Evolutionary conservation across 768 basidiomycete genomes (phyloP).

Genomic region (Kwoniella bestiolae): DNA sequence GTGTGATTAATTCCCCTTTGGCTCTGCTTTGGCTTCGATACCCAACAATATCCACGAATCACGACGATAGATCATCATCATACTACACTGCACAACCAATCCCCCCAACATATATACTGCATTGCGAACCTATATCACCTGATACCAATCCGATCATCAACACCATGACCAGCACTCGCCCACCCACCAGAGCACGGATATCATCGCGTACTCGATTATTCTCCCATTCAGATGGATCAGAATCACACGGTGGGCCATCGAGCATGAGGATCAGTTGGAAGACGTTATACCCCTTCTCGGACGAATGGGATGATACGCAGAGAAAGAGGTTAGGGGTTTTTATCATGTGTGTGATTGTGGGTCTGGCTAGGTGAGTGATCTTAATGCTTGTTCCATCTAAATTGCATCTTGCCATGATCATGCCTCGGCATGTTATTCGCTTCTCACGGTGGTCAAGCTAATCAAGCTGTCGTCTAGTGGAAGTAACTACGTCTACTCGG

Average conservation of each 20-base stretch:
- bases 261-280: background rate
- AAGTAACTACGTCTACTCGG: slow-evolving; percentile 58
- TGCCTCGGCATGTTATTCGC: too few species aligned
- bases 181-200: slow-evolving; percentile 5
- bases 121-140: too few species aligned
- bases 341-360: slow-evolving; percentile 20
- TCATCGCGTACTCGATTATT: slow-evolving; percentile 16
- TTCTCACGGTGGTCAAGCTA: too few species aligned
- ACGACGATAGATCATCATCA: too few species aligned
- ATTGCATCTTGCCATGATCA: too few species aligned
- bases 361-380: slow-evolving; percentile 35
- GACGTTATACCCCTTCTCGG: slow-evolving; percentile 10
- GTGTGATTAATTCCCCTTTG: too few species aligned
- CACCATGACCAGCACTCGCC: background rate
- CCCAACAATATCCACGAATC: too few species aligned
- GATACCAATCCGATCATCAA: too few species aligned
- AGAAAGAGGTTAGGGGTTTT: slow-evolving; percentile 13
- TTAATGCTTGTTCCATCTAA: too few species aligned
- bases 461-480: slow-evolving; percentile 12
- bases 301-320: slow-evolving; percentile 14
- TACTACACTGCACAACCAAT: too few species aligned
- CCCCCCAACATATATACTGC: too few species aligned
- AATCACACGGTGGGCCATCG: background rate
- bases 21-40: too few species aligned
- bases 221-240: background rate